Base-by-base conservation (phyloP, 1,284 basidiomycete genomes). In the Schizophyllum commune region DNA sequence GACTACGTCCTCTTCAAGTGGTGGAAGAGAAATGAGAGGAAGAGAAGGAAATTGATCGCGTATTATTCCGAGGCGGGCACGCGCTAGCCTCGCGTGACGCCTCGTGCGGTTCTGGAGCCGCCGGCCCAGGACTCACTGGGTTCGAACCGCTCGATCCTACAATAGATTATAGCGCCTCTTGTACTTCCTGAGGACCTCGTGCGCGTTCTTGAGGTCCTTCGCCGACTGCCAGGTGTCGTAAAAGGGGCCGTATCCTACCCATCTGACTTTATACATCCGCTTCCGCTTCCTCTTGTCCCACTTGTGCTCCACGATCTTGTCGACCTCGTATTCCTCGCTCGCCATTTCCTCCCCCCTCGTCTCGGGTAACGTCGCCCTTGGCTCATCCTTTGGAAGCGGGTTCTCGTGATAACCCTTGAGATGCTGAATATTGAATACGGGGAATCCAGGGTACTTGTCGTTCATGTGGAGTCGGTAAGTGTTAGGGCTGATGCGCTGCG, bases 391-490 rank as follows among this genome's bases (percentile, higher is more conserved):
- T 3, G 39, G 39, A 3, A 47, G 39, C 9, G 39, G 9, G 8
- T 52, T 20, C 27, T 67, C 11, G 13, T 8, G 39, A 56, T 68
- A 71, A 20, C 34, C 61, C 34, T 67, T 64, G 1, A 75, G 52
- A 33, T 75, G 72, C 13, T 65, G 58, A 0, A 74, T 60, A 60
- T 74, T 75, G 51, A 75, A 61, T 0, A 74, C 66, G 7, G 72
- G 65, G 58, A 67, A 66, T 56, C 68, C 67, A 0, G 67, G 66
- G 63, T 72, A 71, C 1, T 63, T 62, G 13, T 64, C 65, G 0
- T 65, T 68, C 3, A 75, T 57, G 0, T 66, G 57, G 1, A 77
- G 62, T 0, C 67, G 62, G 57, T 73, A 74, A 0, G 71, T 66
- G 0, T 66, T 55, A 0, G 66, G 66, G 32, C 66, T 71, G 7